These are phyloP conservation scores for Endocalyx cinctus DNA, from an alignment of 2,329 filamentous ascomycete genomes.

Conservation along the genomic window DNA sequence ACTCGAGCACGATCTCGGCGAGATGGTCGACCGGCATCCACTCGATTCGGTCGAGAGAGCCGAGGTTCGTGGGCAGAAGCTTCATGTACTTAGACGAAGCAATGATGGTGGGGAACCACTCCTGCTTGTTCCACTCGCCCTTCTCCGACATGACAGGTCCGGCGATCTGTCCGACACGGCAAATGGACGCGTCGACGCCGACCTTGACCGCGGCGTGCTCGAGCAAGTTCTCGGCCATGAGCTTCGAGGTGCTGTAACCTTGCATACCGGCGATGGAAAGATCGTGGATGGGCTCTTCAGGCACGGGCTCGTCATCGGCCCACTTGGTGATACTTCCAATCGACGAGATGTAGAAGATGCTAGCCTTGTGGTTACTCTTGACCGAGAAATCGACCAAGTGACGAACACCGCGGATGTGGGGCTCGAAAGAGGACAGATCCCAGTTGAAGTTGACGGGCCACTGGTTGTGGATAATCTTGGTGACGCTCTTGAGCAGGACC, in stretches of 20 bases:
- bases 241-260: constrained; percentile 40
- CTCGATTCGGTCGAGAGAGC: constrained; percentile 38
- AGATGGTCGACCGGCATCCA: constrained; percentile 51
- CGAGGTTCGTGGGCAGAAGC: constrained; percentile 40
- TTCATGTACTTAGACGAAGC: constrained; percentile 44
- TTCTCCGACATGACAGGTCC: constrained; percentile 31
- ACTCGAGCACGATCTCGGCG: constrained; percentile 40
- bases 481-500: constrained; percentile 32
- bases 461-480: constrained; percentile 48
- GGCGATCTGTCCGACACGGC: constrained; percentile 43
- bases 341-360: constrained; percentile 38
- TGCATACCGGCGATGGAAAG: constrained; percentile 19
- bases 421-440: constrained; percentile 41
- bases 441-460: constrained; percentile 53
- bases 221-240: constrained; percentile 36
- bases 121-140: constrained; percentile 50
- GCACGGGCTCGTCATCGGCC: constrained; percentile 26
- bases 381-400: constrained; percentile 40
- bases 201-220: constrained; percentile 30
- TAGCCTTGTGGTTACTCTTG: constrained; percentile 25
- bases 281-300: constrained; percentile 32
- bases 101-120: constrained; percentile 51
- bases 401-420: constrained; percentile 45
- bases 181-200: constrained; percentile 32
- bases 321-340: constrained; percentile 33